A percentile compares a stretch with the other conserved stretches of the same genome.
Conservation (phyloP, 108 stramenopile species). For the Asterionellopsis glacialis region DNA sequence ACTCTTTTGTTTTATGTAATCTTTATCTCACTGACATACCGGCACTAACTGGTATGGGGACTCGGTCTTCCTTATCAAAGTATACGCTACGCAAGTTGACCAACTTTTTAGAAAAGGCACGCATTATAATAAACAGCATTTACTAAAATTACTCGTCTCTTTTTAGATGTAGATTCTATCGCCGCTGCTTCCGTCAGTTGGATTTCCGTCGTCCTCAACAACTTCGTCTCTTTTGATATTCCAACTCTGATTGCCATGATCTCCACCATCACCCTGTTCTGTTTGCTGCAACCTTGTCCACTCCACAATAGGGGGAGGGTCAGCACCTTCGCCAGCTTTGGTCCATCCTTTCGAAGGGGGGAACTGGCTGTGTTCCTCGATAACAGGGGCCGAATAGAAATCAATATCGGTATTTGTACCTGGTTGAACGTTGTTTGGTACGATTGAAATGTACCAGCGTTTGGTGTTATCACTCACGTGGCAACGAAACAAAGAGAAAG, state of each 20-base stretch:
- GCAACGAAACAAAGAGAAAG: constrained; percentile 68
- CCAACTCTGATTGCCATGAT: too few relatives aligned
- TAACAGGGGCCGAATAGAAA: constrained; percentile 68
- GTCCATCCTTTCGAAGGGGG: constrained; percentile 45
- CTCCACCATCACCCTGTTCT: too few relatives aligned
- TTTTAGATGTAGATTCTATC: background rate
- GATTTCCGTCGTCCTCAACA: background rate
- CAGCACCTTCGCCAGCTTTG: constrained; percentile 34
- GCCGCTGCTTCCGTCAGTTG: background rate
- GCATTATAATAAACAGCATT: too few relatives aligned
- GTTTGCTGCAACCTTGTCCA: too few relatives aligned
- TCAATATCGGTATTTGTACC: constrained; percentile 82
- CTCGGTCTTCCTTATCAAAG: too few relatives aligned
- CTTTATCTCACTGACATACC: too few relatives aligned
- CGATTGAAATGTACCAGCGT: constrained; percentile 89
- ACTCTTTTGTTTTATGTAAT: too few relatives aligned
- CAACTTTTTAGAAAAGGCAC: too few relatives aligned
- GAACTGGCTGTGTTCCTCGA: constrained; percentile 12
- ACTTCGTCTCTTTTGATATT: background rate
- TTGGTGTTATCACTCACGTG: constrained; percentile 77
- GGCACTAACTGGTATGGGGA: too few relatives aligned
- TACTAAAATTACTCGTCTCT: too few relatives aligned
- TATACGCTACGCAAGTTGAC: too few relatives aligned
- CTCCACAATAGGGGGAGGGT: constrained; percentile 27
- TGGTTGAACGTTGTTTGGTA: constrained; percentile 59